These are phyloP conservation scores for Erysimum cheiri DNA, from an alignment of 441 rosid genomes.

Conservation along the genomic window DNA sequence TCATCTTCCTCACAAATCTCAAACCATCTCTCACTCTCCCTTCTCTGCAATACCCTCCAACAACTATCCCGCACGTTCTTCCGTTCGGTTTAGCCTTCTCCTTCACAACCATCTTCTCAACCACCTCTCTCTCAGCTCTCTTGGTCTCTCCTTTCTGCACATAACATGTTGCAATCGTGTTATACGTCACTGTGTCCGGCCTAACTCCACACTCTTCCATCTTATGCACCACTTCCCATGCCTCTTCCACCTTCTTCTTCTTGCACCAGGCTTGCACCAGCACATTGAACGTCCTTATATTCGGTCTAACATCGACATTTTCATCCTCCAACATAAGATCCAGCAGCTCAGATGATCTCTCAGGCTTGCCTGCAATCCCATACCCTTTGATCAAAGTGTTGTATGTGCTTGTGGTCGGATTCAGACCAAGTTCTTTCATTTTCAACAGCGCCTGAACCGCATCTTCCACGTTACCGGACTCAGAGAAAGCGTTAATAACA, in stretches of 20 bases:
- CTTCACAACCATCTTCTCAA: slow-evolving; percentile 55
- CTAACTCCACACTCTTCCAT: slow-evolving; percentile 58
- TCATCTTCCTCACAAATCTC: slow-evolving; percentile 61
- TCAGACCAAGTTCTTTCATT: slow-evolving; percentile 62
- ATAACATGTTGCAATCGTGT: slow-evolving; percentile 65
- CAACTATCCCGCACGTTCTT: slow-evolving; percentile 65
- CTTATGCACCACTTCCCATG: slow-evolving; percentile 62
- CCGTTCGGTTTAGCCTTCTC: slow-evolving; percentile 54
- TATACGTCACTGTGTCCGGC: slow-evolving; percentile 69
- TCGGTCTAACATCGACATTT: slow-evolving; percentile 51
- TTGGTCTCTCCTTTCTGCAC: slow-evolving; percentile 57
- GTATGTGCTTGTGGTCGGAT: slow-evolving; percentile 65
- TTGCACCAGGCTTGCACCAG: slow-evolving; percentile 71
- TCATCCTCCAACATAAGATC: slow-evolving; percentile 56
- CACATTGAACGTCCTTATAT: slow-evolving; percentile 63
- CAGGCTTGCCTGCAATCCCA: slow-evolving; percentile 60
- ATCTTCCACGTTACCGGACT: slow-evolving; percentile 62
- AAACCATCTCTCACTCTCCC: slow-evolving; percentile 60
- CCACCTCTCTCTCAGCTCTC: slow-evolving; percentile 56
- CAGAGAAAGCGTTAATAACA: slow-evolving; percentile 68
- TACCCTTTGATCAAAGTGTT: slow-evolving; percentile 73
- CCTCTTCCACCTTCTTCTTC: slow-evolving; percentile 58
- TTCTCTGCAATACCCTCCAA: slow-evolving; percentile 66
- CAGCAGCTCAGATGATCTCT: slow-evolving; percentile 59
- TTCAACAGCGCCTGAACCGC: slow-evolving; percentile 57